phyloP scores from a whole-genome alignment of 2,329 filamentous ascomycete species.

The Microsporum ferrugineum region DNA sequence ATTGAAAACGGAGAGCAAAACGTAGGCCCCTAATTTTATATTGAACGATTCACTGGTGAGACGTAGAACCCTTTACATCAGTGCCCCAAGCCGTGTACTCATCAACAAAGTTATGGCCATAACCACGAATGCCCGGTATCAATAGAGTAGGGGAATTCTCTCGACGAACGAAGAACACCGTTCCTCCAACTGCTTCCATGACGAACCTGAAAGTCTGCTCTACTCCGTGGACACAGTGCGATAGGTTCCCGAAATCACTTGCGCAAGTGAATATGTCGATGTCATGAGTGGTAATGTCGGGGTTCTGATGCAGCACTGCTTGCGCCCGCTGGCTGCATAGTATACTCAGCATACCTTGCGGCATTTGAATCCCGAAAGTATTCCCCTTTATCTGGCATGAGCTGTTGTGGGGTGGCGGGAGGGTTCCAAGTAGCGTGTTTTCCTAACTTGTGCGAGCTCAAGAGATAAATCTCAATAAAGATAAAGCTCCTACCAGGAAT shows the following conservation, averaged over 20 bases:
- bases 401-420: conserved; percentile 20
- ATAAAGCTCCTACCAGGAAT: conserved; percentile 23
- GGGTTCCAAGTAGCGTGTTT: conserved; percentile 39
- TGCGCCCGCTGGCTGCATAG: conserved; percentile 37
- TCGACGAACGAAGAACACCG: conserved; percentile 52
- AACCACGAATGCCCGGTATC: conserved; percentile 44
- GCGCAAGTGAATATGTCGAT: conserved; percentile 51
- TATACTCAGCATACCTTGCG: conserved; percentile 28
- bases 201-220: conserved; percentile 37
- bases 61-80: too few species aligned
- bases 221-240: conserved; percentile 42
- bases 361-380: conserved; percentile 37
- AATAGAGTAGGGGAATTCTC: conserved; percentile 49
- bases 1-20: too few species aligned
- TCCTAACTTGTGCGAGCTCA: neutral
- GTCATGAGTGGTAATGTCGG: conserved; percentile 22
- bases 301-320: conserved; percentile 32
- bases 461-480: neutral
- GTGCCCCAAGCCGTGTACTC: too few species aligned
- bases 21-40: too few species aligned
- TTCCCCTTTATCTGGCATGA: conserved; percentile 35
- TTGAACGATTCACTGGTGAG: too few species aligned
- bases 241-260: conserved; percentile 51
- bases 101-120: too few species aligned
- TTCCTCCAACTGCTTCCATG: conserved; percentile 44